Base-by-base conservation (phyloP, 2,329 filamentous ascomycete species). In the Pseudogymnoascus sp. region DNA sequence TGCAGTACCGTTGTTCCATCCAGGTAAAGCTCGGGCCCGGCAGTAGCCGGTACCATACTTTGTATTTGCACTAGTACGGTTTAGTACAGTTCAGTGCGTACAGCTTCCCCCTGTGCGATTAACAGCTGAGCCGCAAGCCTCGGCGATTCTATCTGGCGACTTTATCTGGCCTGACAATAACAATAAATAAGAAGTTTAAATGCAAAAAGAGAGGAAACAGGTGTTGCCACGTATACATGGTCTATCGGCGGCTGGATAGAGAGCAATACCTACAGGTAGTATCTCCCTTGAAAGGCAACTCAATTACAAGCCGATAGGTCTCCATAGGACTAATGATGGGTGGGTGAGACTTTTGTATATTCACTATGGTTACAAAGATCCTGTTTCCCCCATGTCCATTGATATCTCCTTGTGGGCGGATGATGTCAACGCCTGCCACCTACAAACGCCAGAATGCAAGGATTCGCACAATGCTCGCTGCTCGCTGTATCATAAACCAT, bases 401-500 rank as follows among this genome's bases (percentile, higher is more conserved):
- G 50, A 33, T 35, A 56, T 56, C 50, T 56, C 50, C 50, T 33
- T 3, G 28, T 56, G 28, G 18, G 28, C 28, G 50, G 50, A 56
- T 56, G 50, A 33, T 56, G 50, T 33, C 50, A 56, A 56, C 50
- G 50, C 50, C 50, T 56, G 10, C 50, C 50, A 33, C 50, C 50
- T 56, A 56, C 50, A 35, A 56, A 56, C 50, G 50, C 50, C 50
- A 56, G 50, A 35, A 56, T 56, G 50, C 50, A 56, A 56, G 50
- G 25, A 56, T 56, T 33, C 50, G 28, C 50, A 35, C 50, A 33
- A 56, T 56, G 50, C 50, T 56, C 50, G 50, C 50, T 56, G 50
- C 50, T 56, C 50, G 50, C 50, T 56, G 50, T 56, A 33, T 56
- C 50, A 56, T 56, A 56, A 56, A 56, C 50, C 50, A 56, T 35